phyloP scores from a whole-genome alignment of 2,329 filamentous ascomycete genomes.

The Pyrenophora seminiperda region DNA sequence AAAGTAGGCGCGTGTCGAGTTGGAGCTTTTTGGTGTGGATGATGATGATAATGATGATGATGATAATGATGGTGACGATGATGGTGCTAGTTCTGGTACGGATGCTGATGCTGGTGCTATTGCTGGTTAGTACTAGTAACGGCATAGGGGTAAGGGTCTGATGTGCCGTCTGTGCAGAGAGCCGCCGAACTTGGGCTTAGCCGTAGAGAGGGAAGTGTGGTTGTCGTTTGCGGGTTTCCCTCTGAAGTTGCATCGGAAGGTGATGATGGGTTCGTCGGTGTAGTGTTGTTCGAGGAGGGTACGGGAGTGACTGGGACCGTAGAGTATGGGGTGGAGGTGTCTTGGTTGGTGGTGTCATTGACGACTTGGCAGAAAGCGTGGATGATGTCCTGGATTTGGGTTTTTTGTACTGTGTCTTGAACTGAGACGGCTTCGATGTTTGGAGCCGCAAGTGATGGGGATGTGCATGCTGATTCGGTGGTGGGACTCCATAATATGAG shows the following conservation, averaged over 20 bases:
- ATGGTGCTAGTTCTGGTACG: too few relatives aligned
- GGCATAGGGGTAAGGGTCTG: neutral
- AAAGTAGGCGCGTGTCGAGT: neutral
- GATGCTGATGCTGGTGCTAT: neutral
- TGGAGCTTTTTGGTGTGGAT: neutral
- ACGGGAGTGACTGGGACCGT: too few relatives aligned
- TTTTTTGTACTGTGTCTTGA: neutral
- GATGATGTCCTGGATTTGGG: constrained; percentile 5
- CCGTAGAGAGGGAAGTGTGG: neutral
- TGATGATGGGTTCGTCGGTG: neutral
- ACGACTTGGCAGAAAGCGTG: constrained; percentile 17
- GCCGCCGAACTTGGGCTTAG: neutral
- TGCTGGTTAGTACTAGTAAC: too few relatives aligned
- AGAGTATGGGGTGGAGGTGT: too few relatives aligned
- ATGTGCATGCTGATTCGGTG: neutral
- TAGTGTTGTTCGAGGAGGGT: too few relatives aligned
- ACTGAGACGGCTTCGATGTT: too few relatives aligned
- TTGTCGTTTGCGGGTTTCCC: neutral
- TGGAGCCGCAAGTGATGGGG: too few relatives aligned
- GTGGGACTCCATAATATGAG: constrained; percentile 9
- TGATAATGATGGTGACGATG: neutral
- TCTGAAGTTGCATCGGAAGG: too few relatives aligned
- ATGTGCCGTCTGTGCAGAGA: neutral
- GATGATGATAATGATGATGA: neutral
- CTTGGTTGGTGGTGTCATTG: neutral